phyloP scores from a whole-genome alignment of 164 flowering plant genomes.

The Nymphaea colorata region DNA sequence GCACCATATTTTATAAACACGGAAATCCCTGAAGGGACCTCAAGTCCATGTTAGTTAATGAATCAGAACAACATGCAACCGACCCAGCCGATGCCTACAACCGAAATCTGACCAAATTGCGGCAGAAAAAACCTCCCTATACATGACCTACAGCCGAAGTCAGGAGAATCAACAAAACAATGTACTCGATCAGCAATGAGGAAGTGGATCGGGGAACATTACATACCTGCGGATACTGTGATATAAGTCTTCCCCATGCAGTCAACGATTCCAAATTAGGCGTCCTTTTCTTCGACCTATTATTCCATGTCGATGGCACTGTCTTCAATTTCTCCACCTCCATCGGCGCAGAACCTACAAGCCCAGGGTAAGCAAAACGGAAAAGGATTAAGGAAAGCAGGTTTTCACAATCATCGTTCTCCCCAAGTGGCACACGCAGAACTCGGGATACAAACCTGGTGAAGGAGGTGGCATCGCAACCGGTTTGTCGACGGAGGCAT shows the following conservation, averaged over 20 bases:
- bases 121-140: too few relatives aligned
- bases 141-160: too few relatives aligned
- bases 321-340: conserved; percentile 38
- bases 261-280: conserved; percentile 13
- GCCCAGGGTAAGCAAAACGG: neutral
- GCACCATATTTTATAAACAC: too few relatives aligned
- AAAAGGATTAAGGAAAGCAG: neutral
- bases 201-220: neutral
- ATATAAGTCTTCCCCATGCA: conserved; percentile 73
- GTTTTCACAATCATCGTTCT: neutral
- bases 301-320: conserved; percentile 25
- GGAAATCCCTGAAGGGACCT: too few relatives aligned
- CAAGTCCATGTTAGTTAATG: too few relatives aligned
- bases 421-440: neutral
- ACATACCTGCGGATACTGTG: conserved; percentile 50
- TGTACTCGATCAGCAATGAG: too few relatives aligned
- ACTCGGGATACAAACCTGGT: neutral
- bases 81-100: too few relatives aligned
- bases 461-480: neutral
- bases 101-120: too few relatives aligned
- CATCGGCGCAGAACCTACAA: conserved; percentile 21
- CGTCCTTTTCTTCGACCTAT: conserved; percentile 25
- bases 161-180: neutral
- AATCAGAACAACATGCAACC: too few relatives aligned
- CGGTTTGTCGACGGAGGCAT: neutral